Evolutionary conservation across 306 rosid species (phyloP), one percentile per base, ranked within the genome.

Genomic region (Datisca glomerata): DNA sequence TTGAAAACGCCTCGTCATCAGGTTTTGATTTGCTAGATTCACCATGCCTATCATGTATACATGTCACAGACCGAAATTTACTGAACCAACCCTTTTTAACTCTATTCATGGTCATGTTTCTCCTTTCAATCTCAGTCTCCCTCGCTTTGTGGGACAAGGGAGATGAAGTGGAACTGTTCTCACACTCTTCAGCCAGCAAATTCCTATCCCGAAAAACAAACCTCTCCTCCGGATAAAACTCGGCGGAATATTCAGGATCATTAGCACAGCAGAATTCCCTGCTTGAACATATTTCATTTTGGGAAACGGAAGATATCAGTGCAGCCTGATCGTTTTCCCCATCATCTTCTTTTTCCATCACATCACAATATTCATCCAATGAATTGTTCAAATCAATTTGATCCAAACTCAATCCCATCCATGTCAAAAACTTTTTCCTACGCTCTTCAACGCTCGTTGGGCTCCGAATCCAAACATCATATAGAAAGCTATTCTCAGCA

Each of bases 391-490:
- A 20, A 23, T 36, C 44, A 68, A 53, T 55, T 21, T 15, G 43
- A 55, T 68, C 74, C 18, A 53, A 14, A 57, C 69, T 53, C 54
- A 74, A 23, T 13, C 66, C 93, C 89, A 80, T 74, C 66, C 73
- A 67, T 54, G 55, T 54, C 63, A 68, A 46, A 61, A 89, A 89
- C 63, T 37, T 68, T 11, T 55, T 13, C 42, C 93, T 67, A 6
- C 97, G 86, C 68, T 89, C 97, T 24, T 33, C 25, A 5, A 89
- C 81, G 45, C 93, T 77, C 38, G 24, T 46, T 1, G 93, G 97
- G 57, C 84, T 80, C 45, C 50, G 56, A 50, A 47, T 51, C 97
- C 97, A 89, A 42, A 70, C 45, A 4, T 68, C 81, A 54, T 80
- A 77, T 12, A 58, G 65, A 31, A 62, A 74, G 55, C 42, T 57